Percentiles rank a stretch among this genome's conserved stretches.
Evolutionary conservation across 208 protist genomes (phyloP).

Genomic region (Acanthamoeba culbertsoni): DNA sequence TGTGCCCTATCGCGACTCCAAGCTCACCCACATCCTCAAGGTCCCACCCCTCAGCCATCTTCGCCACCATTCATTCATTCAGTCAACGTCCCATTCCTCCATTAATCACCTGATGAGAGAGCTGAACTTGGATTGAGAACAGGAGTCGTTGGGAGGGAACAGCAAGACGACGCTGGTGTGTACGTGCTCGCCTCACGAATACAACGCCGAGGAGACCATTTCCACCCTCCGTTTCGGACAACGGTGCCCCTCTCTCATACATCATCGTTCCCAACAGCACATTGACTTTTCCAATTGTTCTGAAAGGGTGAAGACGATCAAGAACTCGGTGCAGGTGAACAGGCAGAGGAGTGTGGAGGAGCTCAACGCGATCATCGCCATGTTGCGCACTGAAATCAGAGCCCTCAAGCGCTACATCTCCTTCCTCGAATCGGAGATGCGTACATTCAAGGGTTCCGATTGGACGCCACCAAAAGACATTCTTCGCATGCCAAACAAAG

Average conservation of each 20-base stretch:
- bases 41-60: background rate
- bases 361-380: conserved; percentile 63
- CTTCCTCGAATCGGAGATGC: conserved; percentile 16
- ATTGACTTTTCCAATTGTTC: too few species aligned
- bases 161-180: conserved; percentile 86
- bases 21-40: conserved; percentile 80
- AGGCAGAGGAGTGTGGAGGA: conserved; percentile 13
- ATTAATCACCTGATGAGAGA: background rate
- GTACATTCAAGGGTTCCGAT: background rate
- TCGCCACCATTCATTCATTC: background rate
- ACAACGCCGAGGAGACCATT: conserved; percentile 87
- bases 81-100: background rate
- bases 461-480: background rate
- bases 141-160: conserved; percentile 89
- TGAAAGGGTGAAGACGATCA: conserved; percentile 37
- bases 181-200: conserved; percentile 81
- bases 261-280: too few species aligned
- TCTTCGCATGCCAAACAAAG: too few species aligned
- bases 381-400: conserved; percentile 71
- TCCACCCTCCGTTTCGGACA: conserved; percentile 86
- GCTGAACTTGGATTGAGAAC: background rate
- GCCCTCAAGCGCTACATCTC: conserved; percentile 42
- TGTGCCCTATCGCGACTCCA: conserved; percentile 82
- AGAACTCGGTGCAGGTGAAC: conserved; percentile 16
- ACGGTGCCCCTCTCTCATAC: background rate